A percentile compares a stretch with the other conserved stretches of the same genome.
Conservation (phyloP, 2,329 filamentous ascomycete genomes). For the Scytalidium sp. region DNA sequence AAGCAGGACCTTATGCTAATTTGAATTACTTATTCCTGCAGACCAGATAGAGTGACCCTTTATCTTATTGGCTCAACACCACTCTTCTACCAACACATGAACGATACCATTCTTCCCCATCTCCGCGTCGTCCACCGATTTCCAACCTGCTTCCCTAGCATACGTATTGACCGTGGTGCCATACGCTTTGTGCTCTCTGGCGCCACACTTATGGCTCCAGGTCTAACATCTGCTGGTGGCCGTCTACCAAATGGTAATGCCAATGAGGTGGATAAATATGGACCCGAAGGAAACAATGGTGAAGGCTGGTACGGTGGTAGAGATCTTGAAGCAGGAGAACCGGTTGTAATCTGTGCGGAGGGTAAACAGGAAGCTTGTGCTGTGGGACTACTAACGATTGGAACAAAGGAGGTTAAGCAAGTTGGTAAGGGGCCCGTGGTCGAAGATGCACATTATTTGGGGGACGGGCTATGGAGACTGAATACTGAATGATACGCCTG, state of each 20-base stretch:
- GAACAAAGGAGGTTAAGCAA: slow-evolving; percentile 88
- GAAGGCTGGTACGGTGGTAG: slow-evolving; percentile 49
- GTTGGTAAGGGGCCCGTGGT: slow-evolving; percentile 94
- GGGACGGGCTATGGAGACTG: slow-evolving; percentile 83
- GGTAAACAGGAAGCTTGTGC: slow-evolving; percentile 91
- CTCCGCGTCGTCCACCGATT: slow-evolving; percentile 87
- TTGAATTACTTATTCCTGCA: slow-evolving; percentile 22
- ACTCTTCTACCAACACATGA: slow-evolving; percentile 86
- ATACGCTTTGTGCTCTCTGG: slow-evolving; percentile 95
- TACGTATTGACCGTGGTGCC: slow-evolving; percentile 91
- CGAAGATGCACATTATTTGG: slow-evolving; percentile 89
- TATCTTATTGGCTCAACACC: slow-evolving; percentile 78
- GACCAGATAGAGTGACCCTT: slow-evolving; percentile 81
- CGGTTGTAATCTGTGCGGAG: slow-evolving; percentile 88
- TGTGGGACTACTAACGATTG: slow-evolving; percentile 77
- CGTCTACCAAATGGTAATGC: slow-evolving; percentile 57
- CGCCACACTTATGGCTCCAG: slow-evolving; percentile 94
- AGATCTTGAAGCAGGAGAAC: slow-evolving; percentile 75
- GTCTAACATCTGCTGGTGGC: slow-evolving; percentile 80
- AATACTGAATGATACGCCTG: slow-evolving; percentile 17
- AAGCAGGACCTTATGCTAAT: neutral
- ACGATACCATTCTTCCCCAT: slow-evolving; percentile 76
- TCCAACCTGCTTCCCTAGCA: slow-evolving; percentile 75
- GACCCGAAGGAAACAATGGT: slow-evolving; percentile 27
- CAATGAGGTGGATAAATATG: slow-evolving; percentile 32